These are phyloP conservation scores for Ceratocystis cacaofunesta DNA, from an alignment of 2,329 filamentous ascomycete genomes.

Conservation along the genomic window DNA sequence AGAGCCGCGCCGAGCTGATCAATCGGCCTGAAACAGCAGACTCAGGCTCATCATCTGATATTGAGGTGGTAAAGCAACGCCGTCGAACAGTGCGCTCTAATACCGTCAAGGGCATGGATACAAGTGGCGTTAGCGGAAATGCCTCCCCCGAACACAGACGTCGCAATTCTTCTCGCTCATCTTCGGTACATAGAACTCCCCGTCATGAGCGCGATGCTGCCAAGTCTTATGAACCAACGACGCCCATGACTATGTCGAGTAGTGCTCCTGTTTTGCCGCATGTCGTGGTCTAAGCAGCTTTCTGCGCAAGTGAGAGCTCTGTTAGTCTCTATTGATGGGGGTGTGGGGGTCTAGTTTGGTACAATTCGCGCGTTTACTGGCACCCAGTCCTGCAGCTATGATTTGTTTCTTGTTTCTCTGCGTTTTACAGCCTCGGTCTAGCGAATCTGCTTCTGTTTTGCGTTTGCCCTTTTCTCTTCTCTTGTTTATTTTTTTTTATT, in stretches of 20 bases:
- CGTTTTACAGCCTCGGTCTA: slow-evolving; percentile 1
- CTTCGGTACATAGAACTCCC: neutral
- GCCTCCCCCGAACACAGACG: neutral
- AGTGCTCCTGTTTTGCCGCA: slow-evolving; percentile 13
- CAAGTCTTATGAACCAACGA: slow-evolving; percentile 14
- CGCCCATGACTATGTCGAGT: slow-evolving; percentile 12
- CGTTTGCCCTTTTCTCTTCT: slow-evolving; percentile 14
- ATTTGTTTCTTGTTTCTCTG: slow-evolving; percentile 14
- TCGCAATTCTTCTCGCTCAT: neutral
- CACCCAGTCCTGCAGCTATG: neutral
- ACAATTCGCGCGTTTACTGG: neutral
- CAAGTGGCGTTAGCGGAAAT: neutral
- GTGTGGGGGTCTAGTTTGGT: no score
- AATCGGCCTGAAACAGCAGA: slow-evolving; percentile 10
- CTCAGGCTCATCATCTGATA: slow-evolving; percentile 15
- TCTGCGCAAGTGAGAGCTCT: neutral
- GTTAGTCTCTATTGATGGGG: neutral
- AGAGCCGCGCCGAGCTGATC: slow-evolving; percentile 11
- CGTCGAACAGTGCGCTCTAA: slow-evolving; percentile 10
- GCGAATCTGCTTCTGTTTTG: slow-evolving; percentile 16
- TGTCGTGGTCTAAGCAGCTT: slow-evolving; percentile 5
- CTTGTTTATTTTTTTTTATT: slow-evolving; percentile 7
- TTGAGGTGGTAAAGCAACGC: slow-evolving; percentile 13
- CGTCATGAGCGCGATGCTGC: neutral
- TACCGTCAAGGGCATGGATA: slow-evolving; percentile 12